Evolutionary conservation across 495 filamentous ascomycete genomes (phyloP).

Genomic region (Daldinia decipiens): DNA sequence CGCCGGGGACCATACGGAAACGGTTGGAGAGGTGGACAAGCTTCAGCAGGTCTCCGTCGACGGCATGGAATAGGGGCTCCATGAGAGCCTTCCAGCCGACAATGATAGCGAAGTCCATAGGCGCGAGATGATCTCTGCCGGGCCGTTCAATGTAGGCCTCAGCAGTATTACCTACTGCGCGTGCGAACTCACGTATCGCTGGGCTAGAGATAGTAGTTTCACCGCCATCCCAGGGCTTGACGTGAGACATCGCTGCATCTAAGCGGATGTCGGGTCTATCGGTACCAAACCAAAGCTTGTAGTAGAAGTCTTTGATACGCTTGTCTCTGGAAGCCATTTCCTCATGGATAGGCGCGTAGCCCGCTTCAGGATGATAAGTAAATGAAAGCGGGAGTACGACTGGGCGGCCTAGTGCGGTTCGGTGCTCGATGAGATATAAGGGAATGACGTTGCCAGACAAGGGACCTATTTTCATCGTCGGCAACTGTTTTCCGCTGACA

Average conservation of each 20-base stretch:
- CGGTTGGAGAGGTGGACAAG: constrained; percentile 88
- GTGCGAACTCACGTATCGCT: constrained; percentile 87
- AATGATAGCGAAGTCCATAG: constrained; percentile 93
- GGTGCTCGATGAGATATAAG: constrained; percentile 77
- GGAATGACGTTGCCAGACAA: constrained; percentile 71
- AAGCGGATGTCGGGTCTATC: constrained; percentile 52
- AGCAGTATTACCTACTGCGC: constrained; percentile 88
- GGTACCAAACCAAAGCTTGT: constrained; percentile 84
- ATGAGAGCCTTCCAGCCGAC: constrained; percentile 93
- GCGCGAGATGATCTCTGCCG: constrained; percentile 83
- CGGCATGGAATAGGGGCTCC: constrained; percentile 87
- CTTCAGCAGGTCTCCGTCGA: constrained; percentile 85
- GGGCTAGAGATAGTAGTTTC: constrained; percentile 76
- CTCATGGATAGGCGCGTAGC: constrained; percentile 86
- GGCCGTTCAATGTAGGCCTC: constrained; percentile 89
- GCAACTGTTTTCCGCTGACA: constrained; percentile 57
- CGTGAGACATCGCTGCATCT: constrained; percentile 74
- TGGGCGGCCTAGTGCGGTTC: constrained; percentile 72
- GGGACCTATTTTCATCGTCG: constrained; percentile 77
- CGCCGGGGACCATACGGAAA: constrained; percentile 89
- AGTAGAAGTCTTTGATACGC: constrained; percentile 90
- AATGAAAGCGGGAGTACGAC: constrained; percentile 76
- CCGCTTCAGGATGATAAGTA: constrained; percentile 84
- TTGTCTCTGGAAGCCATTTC: constrained; percentile 84
- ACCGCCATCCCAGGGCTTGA: constrained; percentile 79